Conservation (phyloP, 2,329 filamentous ascomycete species). For the Karstenula rhodostoma region DNA sequence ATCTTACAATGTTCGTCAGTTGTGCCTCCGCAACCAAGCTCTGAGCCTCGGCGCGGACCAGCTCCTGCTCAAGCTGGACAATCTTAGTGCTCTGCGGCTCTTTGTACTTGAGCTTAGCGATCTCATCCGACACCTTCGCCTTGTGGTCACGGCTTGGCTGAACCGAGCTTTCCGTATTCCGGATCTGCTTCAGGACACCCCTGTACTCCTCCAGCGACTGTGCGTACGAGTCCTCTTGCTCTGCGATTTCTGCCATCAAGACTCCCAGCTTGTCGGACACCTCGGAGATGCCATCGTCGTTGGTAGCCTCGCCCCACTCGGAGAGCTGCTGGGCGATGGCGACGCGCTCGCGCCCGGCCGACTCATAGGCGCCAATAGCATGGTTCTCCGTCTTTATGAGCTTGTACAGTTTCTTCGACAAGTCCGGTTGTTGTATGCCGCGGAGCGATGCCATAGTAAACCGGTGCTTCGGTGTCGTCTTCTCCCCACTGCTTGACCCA, state of each 20-base stretch:
- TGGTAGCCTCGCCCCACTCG: slow-evolving; percentile 93
- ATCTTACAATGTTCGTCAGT: slow-evolving; percentile 86
- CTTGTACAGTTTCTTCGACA: slow-evolving; percentile 86
- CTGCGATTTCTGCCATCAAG: slow-evolving; percentile 87
- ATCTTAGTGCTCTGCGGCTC: slow-evolving; percentile 85
- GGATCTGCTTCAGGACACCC: slow-evolving; percentile 83
- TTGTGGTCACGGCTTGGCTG: slow-evolving; percentile 91
- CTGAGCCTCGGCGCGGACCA: slow-evolving; percentile 94
- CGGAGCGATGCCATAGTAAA: slow-evolving; percentile 90
- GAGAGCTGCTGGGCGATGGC: slow-evolving; percentile 89
- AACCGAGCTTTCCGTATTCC: slow-evolving; percentile 94
- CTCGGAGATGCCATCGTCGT: slow-evolving; percentile 86
- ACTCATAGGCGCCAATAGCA: slow-evolving; percentile 83
- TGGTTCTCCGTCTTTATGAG: slow-evolving; percentile 96
- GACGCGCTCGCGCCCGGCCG: slow-evolving; percentile 82
- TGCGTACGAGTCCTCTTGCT: slow-evolving; percentile 90
- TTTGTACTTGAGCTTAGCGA: slow-evolving; percentile 88
- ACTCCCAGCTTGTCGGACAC: slow-evolving; percentile 96
- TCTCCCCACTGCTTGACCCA: slow-evolving; percentile 53
- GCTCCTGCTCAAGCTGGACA: slow-evolving; percentile 90
- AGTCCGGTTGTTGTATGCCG: slow-evolving; percentile 83
- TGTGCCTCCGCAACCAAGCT: slow-evolving; percentile 96
- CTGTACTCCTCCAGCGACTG: slow-evolving; percentile 88
- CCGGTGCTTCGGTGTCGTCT: slow-evolving; percentile 65
- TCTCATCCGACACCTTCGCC: slow-evolving; percentile 88